Conservation (phyloP, 2,329 filamentous ascomycete species). For the Talaromyces pinophilus region DNA sequence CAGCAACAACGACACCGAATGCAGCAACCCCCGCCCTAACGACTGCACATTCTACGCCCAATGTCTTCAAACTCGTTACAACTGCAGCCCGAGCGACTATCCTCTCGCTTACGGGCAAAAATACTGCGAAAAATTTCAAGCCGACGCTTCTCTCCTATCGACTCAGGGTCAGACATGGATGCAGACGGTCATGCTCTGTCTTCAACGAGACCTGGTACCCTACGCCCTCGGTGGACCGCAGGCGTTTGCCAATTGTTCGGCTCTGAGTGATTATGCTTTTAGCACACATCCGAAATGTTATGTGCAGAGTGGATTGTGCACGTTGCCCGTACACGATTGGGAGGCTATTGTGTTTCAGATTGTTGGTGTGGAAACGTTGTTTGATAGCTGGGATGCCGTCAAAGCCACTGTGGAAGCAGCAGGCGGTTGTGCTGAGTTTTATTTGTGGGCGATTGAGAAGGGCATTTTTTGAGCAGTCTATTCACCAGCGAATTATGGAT, state of each 20-base stretch:
- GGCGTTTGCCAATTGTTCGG: constrained; percentile 24
- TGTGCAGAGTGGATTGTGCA: constrained; percentile 29
- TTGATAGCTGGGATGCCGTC: constrained; percentile 18
- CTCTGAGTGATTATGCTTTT: constrained; percentile 27
- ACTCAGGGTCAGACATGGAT: constrained; percentile 30
- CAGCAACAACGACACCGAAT: constrained; percentile 22
- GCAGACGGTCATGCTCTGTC: constrained; percentile 32
- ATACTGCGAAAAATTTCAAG: constrained; percentile 31
- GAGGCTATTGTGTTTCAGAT: constrained; percentile 27
- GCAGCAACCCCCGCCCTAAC: constrained; percentile 28
- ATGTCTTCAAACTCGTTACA: constrained; percentile 28
- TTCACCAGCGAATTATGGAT: background rate
- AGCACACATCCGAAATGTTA: constrained; percentile 29
- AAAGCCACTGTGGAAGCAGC: constrained; percentile 19
- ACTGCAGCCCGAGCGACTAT: constrained; percentile 33
- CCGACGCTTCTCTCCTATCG: constrained; percentile 24
- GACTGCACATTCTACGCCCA: constrained; percentile 33
- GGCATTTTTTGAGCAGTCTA: constrained; percentile 10
- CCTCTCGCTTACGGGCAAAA: constrained; percentile 34
- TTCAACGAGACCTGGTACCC: constrained; percentile 31
- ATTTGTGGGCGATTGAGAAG: constrained; percentile 19
- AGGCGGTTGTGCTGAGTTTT: constrained; percentile 17
- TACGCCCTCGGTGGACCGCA: constrained; percentile 22
- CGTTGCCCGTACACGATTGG: constrained; percentile 28
- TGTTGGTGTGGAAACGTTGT: constrained; percentile 14